Percentiles rank a stretch among this genome's conserved stretches.
Evolutionary conservation across 2,329 filamentous ascomycete genomes (phyloP).

Genomic region (Aspergillus floridensis): DNA sequence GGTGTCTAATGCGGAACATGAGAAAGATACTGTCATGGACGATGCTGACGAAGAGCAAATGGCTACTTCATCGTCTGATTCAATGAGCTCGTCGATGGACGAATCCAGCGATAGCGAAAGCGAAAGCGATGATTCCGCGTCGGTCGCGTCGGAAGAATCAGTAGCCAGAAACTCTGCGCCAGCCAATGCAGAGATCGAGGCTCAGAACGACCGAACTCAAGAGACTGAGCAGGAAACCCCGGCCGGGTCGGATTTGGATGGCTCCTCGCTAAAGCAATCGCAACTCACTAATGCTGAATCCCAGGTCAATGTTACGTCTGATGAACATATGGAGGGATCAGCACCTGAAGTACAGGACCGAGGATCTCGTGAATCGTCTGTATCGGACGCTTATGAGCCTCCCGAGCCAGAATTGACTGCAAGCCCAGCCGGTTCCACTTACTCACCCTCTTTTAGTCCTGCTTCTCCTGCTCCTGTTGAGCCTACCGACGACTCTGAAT

Average conservation of each 20-base stretch:
- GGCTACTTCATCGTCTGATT: conserved; percentile 28
- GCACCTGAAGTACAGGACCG: conserved; percentile 13
- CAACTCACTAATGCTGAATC: conserved; percentile 1
- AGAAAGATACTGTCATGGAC: conserved; percentile 8
- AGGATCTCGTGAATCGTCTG: conserved; percentile 29
- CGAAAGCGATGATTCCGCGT: conserved; percentile 8
- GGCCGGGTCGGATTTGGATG: neutral
- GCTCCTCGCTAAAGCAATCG: conserved; percentile 11
- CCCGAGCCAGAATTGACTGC: conserved; percentile 41
- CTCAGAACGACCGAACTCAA: neutral
- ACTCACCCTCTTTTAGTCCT: conserved; percentile 46
- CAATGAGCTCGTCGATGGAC: conserved; percentile 38
- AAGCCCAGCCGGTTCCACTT: conserved; percentile 27
- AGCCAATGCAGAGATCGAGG: neutral
- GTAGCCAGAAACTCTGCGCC: conserved; percentile 2
- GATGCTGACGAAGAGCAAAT: conserved; percentile 15
- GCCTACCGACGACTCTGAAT: conserved; percentile 19
- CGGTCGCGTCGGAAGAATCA: conserved; percentile 10
- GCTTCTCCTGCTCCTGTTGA: conserved; percentile 36
- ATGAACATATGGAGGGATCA: conserved; percentile 4
- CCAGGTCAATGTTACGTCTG: conserved; percentile 6
- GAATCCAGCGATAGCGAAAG: conserved; percentile 35
- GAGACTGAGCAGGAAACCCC: conserved; percentile 7
- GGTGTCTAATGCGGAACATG: neutral
- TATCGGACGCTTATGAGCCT: conserved; percentile 58